Base-by-base conservation (phyloP, 176 grass and related monocot species). In the Oryza australiensis region DNA sequence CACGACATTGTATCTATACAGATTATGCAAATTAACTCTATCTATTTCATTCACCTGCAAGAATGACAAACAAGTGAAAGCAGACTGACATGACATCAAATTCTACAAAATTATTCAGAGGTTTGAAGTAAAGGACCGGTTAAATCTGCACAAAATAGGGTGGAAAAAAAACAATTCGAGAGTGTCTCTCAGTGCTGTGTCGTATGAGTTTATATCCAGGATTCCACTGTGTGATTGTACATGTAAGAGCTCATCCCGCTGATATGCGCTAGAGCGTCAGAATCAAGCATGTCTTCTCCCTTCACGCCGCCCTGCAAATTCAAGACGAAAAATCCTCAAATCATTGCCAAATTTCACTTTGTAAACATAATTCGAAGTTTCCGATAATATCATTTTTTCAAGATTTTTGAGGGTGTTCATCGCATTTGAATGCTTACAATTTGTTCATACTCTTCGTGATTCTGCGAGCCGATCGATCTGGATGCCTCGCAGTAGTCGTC, bases 401-500 rank as follows among this genome's bases (percentile, higher is more conserved):
- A 46, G 43, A 46, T 46, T 46, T 15, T 40, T 10, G 7, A 40
- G 38, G 43, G 11, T 0, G 20, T 55, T 55, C 49, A n/a, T 55
- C 5, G 16, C 18, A 55, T n/a, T n/a, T 20, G 51, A 40, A 40
- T 40, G 74, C 85, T 94, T 76, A 89, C 93, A 6, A 90, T 88
- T n/a, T 90, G 90, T 0, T 94, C 89, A 51, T 90, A 92, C 13
- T 91, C 82, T 18, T 91, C 89, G 59, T 92, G 83, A 57, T 30
- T 90, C 70, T 87, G 85, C 12, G 87, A 53, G 49, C 48, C 81
- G 22, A 79, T 82, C 45, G 12, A 63, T 38, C 78, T 87, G 0
- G 87, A 83, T 37, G 89, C 51, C 51, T 99, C 97, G 38, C 90
- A 86, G 83, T 62, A 89, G 14, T 99, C 93, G 41, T 99, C 97